A percentile compares a stretch with the other conserved stretches of the same genome.
phyloP scores from a whole-genome alignment of 768 basidiomycete genomes.

The Kondoa malvinella region DNA sequence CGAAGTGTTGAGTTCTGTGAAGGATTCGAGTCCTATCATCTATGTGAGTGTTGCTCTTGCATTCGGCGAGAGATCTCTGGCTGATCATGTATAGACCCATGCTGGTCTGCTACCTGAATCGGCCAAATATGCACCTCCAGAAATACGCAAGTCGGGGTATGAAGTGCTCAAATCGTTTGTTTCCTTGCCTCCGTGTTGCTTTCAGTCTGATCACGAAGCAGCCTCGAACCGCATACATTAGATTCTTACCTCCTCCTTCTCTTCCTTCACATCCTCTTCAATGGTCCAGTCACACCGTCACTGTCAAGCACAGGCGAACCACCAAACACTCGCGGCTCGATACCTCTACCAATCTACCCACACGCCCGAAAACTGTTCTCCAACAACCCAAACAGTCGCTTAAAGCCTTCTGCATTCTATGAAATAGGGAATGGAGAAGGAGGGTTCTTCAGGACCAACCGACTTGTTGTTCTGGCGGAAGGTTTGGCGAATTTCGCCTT shows the following conservation, averaged over 20 bases:
- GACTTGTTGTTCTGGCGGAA: constrained; percentile 63
- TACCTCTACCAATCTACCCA: constrained; percentile 58
- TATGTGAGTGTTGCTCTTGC: constrained; percentile 42
- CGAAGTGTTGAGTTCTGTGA: constrained; percentile 67
- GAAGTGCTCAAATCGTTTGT: constrained; percentile 60
- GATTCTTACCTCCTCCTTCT: constrained; percentile 82
- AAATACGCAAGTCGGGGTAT: constrained; percentile 79
- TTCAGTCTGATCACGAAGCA: constrained; percentile 26
- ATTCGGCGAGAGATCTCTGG: background rate
- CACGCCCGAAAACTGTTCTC: constrained; percentile 63
- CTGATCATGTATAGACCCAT: constrained; percentile 40
- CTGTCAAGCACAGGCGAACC: constrained; percentile 45
- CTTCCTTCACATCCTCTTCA: constrained; percentile 71
- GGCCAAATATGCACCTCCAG: constrained; percentile 52
- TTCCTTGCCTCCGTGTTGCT: constrained; percentile 17
- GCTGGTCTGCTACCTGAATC: constrained; percentile 50
- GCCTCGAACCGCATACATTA: constrained; percentile 44
- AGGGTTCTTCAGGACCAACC: constrained; percentile 71
- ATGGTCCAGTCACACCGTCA: constrained; percentile 45
- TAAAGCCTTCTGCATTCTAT: constrained; percentile 59
- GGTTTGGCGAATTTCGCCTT: constrained; percentile 74
- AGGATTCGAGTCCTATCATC: constrained; percentile 56
- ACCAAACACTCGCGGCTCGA: constrained; percentile 57
- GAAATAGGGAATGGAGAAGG: constrained; percentile 45
- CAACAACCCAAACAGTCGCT: constrained; percentile 62